Conservation (phyloP, 2,329 filamentous ascomycete species). For the Penicillium freii region DNA sequence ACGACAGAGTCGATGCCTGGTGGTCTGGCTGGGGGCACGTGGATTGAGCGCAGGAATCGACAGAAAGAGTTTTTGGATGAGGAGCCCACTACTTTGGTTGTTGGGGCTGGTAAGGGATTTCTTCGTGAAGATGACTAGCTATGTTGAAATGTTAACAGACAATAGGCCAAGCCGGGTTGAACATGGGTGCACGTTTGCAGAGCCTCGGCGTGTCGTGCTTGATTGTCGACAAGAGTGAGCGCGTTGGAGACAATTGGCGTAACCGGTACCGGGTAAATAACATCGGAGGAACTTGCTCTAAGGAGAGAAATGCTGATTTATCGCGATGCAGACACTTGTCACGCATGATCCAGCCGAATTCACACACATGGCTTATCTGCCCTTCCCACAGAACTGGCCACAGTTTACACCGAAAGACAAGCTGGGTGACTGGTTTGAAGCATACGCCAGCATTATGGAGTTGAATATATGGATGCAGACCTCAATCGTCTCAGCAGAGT, state of each 20-base stretch:
- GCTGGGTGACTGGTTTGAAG: slow-evolving; percentile 50
- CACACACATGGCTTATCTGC: slow-evolving; percentile 40
- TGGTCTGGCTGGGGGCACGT: slow-evolving; percentile 34
- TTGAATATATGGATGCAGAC: slow-evolving; percentile 49
- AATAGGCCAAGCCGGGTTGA: slow-evolving; percentile 45
- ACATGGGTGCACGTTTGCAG: slow-evolving; percentile 43
- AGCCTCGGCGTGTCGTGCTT: slow-evolving; percentile 42
- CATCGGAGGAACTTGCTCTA: too few species aligned
- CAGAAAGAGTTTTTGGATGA: slow-evolving; percentile 35
- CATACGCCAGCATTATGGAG: slow-evolving; percentile 50
- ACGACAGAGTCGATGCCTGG: slow-evolving; percentile 37
- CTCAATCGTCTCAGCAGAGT: slow-evolving; percentile 40
- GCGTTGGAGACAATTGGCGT: slow-evolving; percentile 53
- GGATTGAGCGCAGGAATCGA: slow-evolving; percentile 36
- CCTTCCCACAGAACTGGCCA: slow-evolving; percentile 45
- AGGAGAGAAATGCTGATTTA: neutral
- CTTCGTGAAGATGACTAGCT: neutral
- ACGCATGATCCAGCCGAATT: slow-evolving; percentile 44
- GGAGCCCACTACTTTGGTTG: slow-evolving; percentile 42
- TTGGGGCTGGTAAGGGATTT: slow-evolving; percentile 38
- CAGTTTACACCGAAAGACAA: slow-evolving; percentile 49
- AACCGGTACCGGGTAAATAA: slow-evolving; percentile 46
- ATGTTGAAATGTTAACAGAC: neutral
- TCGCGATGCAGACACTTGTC: slow-evolving; percentile 17
- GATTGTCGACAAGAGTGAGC: slow-evolving; percentile 47